A percentile compares a stretch with the other conserved stretches of the same genome.
These are phyloP conservation scores for Thuidium tamariscinum DNA, from an alignment of 225 moss, liverwort and hornwort genomes.

Conservation along the genomic window DNA sequence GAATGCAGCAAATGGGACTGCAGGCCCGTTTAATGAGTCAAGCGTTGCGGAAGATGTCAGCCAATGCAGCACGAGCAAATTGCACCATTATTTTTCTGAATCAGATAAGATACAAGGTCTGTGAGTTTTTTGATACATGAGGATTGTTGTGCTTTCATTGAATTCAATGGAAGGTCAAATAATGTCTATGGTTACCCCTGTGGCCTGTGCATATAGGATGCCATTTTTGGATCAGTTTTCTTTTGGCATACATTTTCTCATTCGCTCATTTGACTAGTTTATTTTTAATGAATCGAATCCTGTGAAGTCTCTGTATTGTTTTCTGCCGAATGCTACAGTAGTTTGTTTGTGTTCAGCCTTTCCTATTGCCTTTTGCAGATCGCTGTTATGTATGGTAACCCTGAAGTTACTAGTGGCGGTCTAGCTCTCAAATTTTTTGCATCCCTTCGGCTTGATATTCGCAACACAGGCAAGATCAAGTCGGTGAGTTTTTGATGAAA, in stretches of 20 bases:
- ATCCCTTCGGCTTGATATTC: constrained; percentile 82
- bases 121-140: neutral
- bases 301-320: neutral
- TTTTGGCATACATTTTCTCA: neutral
- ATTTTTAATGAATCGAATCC: neutral
- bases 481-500: constrained; percentile 45
- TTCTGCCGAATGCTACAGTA: neutral
- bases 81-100: constrained; percentile 89
- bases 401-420: constrained; percentile 94
- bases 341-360: neutral
- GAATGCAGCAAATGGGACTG: constrained; percentile 94
- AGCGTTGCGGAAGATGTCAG: constrained; percentile 94
- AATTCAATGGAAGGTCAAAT: neutral
- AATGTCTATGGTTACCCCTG: neutral
- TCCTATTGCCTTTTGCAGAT: constrained; percentile 25
- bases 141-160: neutral
- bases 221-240: neutral
- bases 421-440: constrained; percentile 90
- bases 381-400: constrained; percentile 87
- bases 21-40: constrained; percentile 98
- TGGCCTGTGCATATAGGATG: neutral
- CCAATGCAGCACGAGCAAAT: constrained; percentile 77
- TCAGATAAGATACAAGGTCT: constrained; percentile 87
- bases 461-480: constrained; percentile 75
- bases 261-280: neutral